phyloP scores from a whole-genome alignment of 2,329 filamentous ascomycete species.

The Monilinia aucupariae region DNA sequence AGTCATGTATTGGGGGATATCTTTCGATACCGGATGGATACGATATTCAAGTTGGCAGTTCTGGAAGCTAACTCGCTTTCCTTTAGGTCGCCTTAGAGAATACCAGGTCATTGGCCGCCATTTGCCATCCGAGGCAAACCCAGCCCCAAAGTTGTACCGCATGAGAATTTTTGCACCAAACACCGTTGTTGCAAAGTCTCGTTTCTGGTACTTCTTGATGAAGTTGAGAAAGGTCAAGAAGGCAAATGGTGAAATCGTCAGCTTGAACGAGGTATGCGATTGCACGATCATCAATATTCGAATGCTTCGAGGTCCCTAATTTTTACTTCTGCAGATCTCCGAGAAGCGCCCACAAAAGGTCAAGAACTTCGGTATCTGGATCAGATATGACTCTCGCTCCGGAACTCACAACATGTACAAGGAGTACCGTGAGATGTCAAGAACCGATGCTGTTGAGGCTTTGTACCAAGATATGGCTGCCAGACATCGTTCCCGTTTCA shows the following conservation, averaged over 20 bases:
- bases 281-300: not conserved
- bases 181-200: constrained; percentile 96
- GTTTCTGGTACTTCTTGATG: constrained; percentile 99
- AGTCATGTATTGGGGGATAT: not conserved
- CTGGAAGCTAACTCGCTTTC: constrained; percentile 33
- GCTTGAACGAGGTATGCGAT: constrained; percentile 80
- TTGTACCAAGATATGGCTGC: constrained; percentile 99
- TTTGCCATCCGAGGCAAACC: constrained; percentile 95
- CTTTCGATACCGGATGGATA: not conserved
- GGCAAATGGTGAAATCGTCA: constrained; percentile 98
- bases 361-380: constrained; percentile 99
- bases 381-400: constrained; percentile 99
- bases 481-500: constrained; percentile 95
- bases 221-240: constrained; percentile 99
- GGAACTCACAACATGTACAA: constrained; percentile 99
- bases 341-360: constrained; percentile 99
- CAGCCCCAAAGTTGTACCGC: constrained; percentile 97
- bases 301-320: constrained; percentile 19
- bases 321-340: constrained; percentile 59
- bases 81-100: constrained; percentile 94
- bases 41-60: not conserved
- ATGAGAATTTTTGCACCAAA: constrained; percentile 99
- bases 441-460: constrained; percentile 89
- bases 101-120: constrained; percentile 99
- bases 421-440: constrained; percentile 99